phyloP scores from a whole-genome alignment of 2,329 filamentous ascomycete genomes.

The Exophiala sideris region DNA sequence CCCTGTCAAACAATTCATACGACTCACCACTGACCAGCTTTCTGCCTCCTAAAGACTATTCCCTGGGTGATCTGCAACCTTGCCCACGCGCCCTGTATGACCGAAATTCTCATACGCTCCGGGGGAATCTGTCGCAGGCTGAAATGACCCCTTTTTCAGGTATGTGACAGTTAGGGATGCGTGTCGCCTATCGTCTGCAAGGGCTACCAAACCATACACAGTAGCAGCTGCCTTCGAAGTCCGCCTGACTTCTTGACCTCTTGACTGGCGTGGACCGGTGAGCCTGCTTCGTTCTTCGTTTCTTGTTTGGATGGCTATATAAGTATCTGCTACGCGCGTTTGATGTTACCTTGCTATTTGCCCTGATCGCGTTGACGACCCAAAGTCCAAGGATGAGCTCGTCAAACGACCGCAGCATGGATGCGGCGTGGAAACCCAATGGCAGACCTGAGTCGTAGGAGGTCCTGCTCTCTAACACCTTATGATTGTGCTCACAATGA shows the following conservation, averaged over 20 bases:
- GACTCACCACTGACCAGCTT: background rate
- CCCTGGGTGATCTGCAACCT: no score
- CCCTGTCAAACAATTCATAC: background rate
- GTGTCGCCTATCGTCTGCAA: background rate
- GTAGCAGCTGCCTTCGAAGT: background rate
- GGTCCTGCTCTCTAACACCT: background rate
- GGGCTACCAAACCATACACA: background rate
- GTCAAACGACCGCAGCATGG: constrained; percentile 6
- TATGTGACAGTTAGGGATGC: no score
- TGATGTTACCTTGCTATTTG: background rate
- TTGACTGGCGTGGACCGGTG: background rate
- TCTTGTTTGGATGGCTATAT: background rate
- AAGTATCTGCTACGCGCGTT: background rate
- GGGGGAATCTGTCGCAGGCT: no score
- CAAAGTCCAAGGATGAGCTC: constrained; percentile 6
- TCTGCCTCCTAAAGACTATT: background rate
- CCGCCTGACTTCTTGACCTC: background rate
- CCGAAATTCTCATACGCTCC: background rate
- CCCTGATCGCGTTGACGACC: background rate
- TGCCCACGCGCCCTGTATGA: background rate
- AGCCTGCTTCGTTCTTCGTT: no score
- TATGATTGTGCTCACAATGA: background rate
- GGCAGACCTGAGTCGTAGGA: constrained; percentile 81
- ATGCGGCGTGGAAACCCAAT: constrained; percentile 38
- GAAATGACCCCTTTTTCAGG: no score